Evolutionary conservation across 495 filamentous ascomycete genomes (phyloP), one percentile per base, ranked within the genome.

Genomic region (Podospora comata): DNA sequence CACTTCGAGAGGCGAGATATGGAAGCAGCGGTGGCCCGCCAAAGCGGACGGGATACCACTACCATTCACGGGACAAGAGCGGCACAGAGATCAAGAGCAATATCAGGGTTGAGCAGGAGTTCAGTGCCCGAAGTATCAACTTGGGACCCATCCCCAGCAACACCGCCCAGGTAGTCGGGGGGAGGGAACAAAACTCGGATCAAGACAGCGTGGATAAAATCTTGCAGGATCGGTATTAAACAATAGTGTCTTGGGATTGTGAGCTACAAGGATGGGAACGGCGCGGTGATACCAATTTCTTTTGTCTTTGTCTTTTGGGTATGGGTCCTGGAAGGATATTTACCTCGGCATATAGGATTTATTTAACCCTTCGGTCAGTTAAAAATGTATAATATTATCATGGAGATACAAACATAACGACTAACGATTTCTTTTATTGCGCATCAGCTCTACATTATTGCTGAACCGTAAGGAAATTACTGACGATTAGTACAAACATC

Each of bases 191-290:
- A 4, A 58, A 18, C 56, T 58, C 56, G 18, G 23, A 27, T 58
- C 56, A 27, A n/a, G 56, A 58, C 56, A 58, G 56, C 3, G 56
- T 58, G 56, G 56, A 58, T 58, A 27, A 58, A 20, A 58, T 58
- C 1, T 58, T 58, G 56, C 23, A 58, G n/a, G 23, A 58, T 58
- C 39, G 39, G 39, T 48, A 48, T 48, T 48, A 48, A 16, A 11
- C 15, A 48, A 48, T 11, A 6, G 13, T 48, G 9, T 13, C 5
- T 48, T 48, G 39, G 39, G 15, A 48, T 48, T 11, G 39, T 13
- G 39, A 13, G 39, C 13, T 48, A 11, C 2, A 6, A 18, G 9
- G 39, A 16, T 13, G 13, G 39, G 39, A 48, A 48, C 13, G 39
- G 39, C 39, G 39, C 13, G 39, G 39, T 48, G 39, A 48, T 48